phyloP scores from a whole-genome alignment of 352 stramenopile species.

The Blastocystis sp. region DNA sequence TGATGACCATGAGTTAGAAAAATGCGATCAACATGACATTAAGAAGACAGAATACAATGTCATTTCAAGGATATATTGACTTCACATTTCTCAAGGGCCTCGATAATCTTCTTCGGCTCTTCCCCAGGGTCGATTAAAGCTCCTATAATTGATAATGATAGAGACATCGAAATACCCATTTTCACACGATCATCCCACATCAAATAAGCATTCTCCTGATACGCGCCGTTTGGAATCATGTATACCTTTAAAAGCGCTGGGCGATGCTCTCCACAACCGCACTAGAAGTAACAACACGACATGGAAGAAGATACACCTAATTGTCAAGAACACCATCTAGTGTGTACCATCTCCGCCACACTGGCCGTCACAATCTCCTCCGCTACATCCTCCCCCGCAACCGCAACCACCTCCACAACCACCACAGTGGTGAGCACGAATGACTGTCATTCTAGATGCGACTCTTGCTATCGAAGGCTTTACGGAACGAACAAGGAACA shows the following conservation, averaged over 20 bases:
- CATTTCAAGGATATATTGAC: conserved; percentile 7
- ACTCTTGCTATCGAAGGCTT: not conserved
- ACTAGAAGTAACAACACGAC: not conserved
- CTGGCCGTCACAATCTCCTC: not conserved
- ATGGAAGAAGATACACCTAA: not conserved
- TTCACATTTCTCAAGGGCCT: conserved; percentile 1
- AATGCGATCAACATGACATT: not conserved
- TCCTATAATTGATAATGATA: not conserved
- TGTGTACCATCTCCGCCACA: not conserved
- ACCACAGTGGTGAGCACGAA: conserved; percentile 38
- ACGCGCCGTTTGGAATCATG: conserved; percentile 34
- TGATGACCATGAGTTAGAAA: conserved; percentile 52
- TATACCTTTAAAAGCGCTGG: conserved; percentile 38
- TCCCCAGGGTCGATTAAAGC: conserved; percentile 41
- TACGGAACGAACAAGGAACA: not conserved
- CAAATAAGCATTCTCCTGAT: conserved; percentile 49
- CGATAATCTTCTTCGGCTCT: conserved; percentile 31
- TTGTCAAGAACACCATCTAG: not conserved
- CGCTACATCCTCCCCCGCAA: not conserved
- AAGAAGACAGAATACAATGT: not conserved
- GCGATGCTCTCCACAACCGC: not conserved
- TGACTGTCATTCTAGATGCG: not conserved
- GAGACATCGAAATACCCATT: not conserved
- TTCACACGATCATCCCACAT: conserved; percentile 17
- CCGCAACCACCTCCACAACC: not conserved